phyloP scores from a whole-genome alignment of 805 yeast genomes.

The Teunomyces pallodes region DNA sequence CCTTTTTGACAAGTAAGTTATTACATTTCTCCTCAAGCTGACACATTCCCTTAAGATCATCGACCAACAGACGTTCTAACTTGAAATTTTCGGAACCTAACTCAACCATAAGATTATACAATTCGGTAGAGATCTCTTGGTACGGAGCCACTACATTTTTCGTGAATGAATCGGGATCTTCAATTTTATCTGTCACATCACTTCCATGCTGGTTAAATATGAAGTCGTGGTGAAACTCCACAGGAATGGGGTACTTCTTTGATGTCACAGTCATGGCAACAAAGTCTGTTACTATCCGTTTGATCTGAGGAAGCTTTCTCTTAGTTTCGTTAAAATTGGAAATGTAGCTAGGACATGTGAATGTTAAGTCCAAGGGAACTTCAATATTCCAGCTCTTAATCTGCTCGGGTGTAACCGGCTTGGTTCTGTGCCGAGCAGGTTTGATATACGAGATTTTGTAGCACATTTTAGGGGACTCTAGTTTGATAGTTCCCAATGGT shows the following conservation, averaged over 20 bases:
- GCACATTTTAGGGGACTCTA: slow-evolving; percentile 5
- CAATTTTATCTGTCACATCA: slow-evolving; percentile 2
- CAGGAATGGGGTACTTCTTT: slow-evolving; percentile 32
- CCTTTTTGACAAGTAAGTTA: slow-evolving; percentile 18
- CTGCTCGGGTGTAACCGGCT: not conserved
- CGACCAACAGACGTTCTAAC: slow-evolving; percentile 27
- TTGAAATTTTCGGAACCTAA: slow-evolving; percentile 25
- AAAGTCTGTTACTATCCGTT: slow-evolving; percentile 23
- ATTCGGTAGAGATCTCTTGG: slow-evolving; percentile 15
- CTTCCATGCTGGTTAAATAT: slow-evolving; percentile 20
- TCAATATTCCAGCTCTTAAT: slow-evolving; percentile 21
- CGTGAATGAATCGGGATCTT: slow-evolving; percentile 23
- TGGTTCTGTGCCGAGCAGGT: slow-evolving; percentile 17
- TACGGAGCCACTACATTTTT: slow-evolving; percentile 22
- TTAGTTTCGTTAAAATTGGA: slow-evolving; percentile 3
- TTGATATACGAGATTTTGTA: slow-evolving; percentile 19
- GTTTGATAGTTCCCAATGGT: slow-evolving; percentile 7
- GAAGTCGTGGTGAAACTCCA: slow-evolving; percentile 37
- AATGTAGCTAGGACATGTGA: slow-evolving; percentile 4
- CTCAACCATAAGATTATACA: slow-evolving; percentile 15
- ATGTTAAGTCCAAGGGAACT: slow-evolving; percentile 25
- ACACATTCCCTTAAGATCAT: slow-evolving; percentile 30
- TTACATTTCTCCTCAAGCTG: slow-evolving; percentile 23
- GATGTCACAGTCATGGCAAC: slow-evolving; percentile 32
- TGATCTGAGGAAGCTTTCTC: slow-evolving; percentile 20